A percentile compares a stretch with the other conserved stretches of the same genome.
phyloP scores from a whole-genome alignment of 2,329 filamentous ascomycete genomes.

The Ceratocystis eucalypticola region DNA sequence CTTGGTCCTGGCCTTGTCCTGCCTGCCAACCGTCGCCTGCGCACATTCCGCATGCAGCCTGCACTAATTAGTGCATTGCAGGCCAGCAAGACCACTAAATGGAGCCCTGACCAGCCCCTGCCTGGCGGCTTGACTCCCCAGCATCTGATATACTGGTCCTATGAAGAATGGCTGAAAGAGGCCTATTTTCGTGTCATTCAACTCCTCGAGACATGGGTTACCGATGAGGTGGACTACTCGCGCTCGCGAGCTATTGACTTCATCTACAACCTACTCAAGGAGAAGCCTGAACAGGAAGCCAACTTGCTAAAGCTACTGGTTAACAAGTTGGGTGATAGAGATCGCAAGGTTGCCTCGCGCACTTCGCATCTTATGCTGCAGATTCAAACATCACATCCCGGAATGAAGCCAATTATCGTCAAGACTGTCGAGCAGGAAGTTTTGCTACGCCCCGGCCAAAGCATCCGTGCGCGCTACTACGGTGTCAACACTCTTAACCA shows the following conservation, averaged over 20 bases:
- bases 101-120: conserved; percentile 56
- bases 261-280: conserved; percentile 78
- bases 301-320: conserved; percentile 83
- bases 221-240: conserved; percentile 89
- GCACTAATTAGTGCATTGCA: conserved; percentile 59
- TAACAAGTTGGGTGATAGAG: conserved; percentile 91
- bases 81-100: conserved; percentile 41
- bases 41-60: conserved; percentile 66
- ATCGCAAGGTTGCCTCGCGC: conserved; percentile 88
- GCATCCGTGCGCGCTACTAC: conserved; percentile 81
- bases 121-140: conserved; percentile 60
- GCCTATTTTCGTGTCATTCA: conserved; percentile 89
- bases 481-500: conserved; percentile 95
- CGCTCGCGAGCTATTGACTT: conserved; percentile 79
- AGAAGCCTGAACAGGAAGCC: conserved; percentile 94
- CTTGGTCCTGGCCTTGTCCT: conserved; percentile 78
- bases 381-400: conserved; percentile 71
- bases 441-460: conserved; percentile 76
- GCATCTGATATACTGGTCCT: conserved; percentile 79
- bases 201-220: conserved; percentile 81
- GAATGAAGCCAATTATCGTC: conserved; percentile 86
- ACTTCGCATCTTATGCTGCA: conserved; percentile 91
- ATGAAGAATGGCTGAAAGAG: conserved; percentile 89
- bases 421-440: conserved; percentile 76
- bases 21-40: conserved; percentile 67